Base-by-base conservation (phyloP, 225 moss, liverwort and hornwort genomes). In the Climacium dendroides region DNA sequence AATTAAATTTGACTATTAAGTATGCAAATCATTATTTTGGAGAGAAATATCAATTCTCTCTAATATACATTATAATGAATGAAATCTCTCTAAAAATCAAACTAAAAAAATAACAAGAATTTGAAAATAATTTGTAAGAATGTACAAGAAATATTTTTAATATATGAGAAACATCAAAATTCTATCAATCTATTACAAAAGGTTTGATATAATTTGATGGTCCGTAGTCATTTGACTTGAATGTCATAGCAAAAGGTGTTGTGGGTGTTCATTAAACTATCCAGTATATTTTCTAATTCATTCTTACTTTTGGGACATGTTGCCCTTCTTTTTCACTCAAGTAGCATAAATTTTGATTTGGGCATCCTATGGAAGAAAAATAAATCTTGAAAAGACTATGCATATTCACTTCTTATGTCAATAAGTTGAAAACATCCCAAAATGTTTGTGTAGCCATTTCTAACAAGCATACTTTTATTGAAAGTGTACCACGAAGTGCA, bases 371-470 rank as follows among this genome's bases (percentile, higher is more conserved):
- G 3, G 6, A 35, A 23, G 16, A 8, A 74, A 32, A 7, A 17
- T 17, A 48, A 30, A 30, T 6, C 11, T 47, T 1, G 0, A 73
- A 53, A 24, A n/a, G 3, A 1, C 6, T 3, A 71, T 26, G 11
- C 3, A 74, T 34, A 50, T 7, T 13, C 2, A 13, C 1, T 74
- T 1, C 1, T 50, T 37, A 11, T 54, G 4, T 17, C 7, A 15
- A 29, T 30, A 30, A 47, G 4, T 6, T 47, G 1, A 73, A 48
- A 30, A 4, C 18, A 73, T 8, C 24, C 24, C 11, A n/a, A 66
- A n/a, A 1, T 0, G 0, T 12, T 1, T 0, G 0, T 18, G 0
- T 39, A 24, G 0, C 7, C 39, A 69, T 69, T 10, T 0, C 3
- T 39, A 24, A 24, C 14, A 13, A 14, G 1, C 14, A 24, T 14